Evolutionary conservation across 2,329 filamentous ascomycete species (phyloP), one percentile per base, ranked within the genome.

Genomic region (Aspergillus phoenicis): DNA sequence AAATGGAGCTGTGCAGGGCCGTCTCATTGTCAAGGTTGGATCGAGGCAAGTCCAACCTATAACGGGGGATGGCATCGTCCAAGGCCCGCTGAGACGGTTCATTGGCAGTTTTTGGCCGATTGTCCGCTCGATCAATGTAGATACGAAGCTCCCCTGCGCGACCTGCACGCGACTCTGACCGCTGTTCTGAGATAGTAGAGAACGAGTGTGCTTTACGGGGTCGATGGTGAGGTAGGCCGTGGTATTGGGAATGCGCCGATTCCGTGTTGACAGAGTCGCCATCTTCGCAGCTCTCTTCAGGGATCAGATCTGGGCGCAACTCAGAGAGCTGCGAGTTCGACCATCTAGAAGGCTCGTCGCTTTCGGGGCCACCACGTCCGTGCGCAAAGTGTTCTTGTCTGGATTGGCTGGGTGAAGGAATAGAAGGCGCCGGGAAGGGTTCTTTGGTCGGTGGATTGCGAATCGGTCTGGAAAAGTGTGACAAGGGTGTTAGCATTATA

Each of bases 31-130:
- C 84, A 57, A 85, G 79, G 64, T 89, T 94, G 75, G 97, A 96
- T 61, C 87, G 86, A 17, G 92, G 91, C 1, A 89, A 90, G 11
- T 93, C 93, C 60, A 97, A 81, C 66, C 89, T 88, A 82, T 93
- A 96, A 59, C 91, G 89, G 38, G 93, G 93, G 54, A 97, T 96
- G 22, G 87, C 83, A 47, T 94, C 84, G 67, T 93, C 86, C 54
- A 96, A 81, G 38, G 87, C 78, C 11, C 86, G 87, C 41, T 81
- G 73, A n/a, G 77, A 76, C 65, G 66, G 71, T 67, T 86, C 85
- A 70, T 89, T 87, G 63, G 86, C 83, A 5, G 87, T 89, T 71
- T 84, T 89, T 26, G 88, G 85, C 56, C 86, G 83, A 30, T 85
- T 85, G 48, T 83, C 82, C 8, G 90, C 85, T 64, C 91, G 85